Evolutionary conservation across 164 flowering plant species (phyloP).

Genomic region (Hamamelis virginiana): DNA sequence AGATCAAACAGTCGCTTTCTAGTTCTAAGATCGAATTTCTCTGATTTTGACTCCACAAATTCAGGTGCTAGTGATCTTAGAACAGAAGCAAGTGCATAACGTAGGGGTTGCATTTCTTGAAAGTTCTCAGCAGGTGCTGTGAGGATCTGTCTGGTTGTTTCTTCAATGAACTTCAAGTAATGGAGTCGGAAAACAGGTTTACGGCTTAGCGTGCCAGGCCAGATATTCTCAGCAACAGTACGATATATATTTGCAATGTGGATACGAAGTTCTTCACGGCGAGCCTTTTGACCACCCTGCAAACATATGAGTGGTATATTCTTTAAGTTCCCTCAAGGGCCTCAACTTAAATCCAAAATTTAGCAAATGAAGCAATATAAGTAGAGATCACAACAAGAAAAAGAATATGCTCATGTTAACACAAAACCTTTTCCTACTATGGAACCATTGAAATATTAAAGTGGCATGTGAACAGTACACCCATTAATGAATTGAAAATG

Average conservation of each 20-base stretch:
- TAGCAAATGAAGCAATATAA: background rate
- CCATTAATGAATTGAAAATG: too few relatives aligned
- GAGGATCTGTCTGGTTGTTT: slow-evolving; percentile 60
- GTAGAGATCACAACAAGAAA: background rate
- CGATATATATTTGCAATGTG: slow-evolving; percentile 92
- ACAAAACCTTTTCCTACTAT: background rate
- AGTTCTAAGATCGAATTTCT: slow-evolving; percentile 84
- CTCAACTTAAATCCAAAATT: slow-evolving; percentile 2
- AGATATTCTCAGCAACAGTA: slow-evolving; percentile 84
- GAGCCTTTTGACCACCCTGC: slow-evolving; percentile 86
- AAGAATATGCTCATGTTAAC: background rate
- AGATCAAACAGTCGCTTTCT: slow-evolving; percentile 90
- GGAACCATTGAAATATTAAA: background rate
- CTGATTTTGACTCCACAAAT: slow-evolving; percentile 88
- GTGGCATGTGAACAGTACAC: background rate
- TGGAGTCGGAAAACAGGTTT: slow-evolving; percentile 86
- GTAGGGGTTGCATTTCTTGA: slow-evolving; percentile 90
- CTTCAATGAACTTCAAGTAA: slow-evolving; percentile 89
- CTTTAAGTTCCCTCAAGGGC: background rate
- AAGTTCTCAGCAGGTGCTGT: slow-evolving; percentile 71
- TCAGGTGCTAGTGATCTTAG: slow-evolving; percentile 88
- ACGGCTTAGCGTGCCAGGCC: slow-evolving; percentile 90
- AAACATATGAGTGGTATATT: slow-evolving; percentile 10
- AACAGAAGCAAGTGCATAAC: slow-evolving; percentile 91
- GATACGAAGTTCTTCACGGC: slow-evolving; percentile 93